Evolutionary conservation across 345 rosid species (phyloP).

Genomic region (Citrus trifoliata): DNA sequence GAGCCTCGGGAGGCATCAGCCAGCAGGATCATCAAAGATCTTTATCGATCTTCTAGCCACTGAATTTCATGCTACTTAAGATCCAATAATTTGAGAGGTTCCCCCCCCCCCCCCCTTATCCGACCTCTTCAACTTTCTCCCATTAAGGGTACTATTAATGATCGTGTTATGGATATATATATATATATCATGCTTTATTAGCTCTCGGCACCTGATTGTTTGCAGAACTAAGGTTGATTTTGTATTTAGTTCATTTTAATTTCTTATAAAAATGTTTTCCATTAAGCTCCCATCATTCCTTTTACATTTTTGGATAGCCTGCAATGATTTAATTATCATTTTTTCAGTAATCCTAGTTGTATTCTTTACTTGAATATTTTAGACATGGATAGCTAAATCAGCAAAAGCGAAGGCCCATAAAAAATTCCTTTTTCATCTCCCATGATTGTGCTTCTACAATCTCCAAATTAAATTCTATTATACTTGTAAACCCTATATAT

Average conservation of each 20-base stretch:
- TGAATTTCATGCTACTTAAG: background rate
- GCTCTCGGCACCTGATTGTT: background rate
- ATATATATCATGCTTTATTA: background rate
- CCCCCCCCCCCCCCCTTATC: background rate
- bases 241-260: background rate
- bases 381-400: background rate
- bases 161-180: background rate
- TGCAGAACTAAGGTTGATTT: background rate
- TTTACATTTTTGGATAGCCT: background rate
- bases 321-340: background rate
- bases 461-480: background rate
- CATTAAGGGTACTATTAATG: background rate
- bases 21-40: background rate
- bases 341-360: background rate
- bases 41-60: background rate
- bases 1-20: constrained; percentile 24
- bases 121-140: background rate
- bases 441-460: background rate
- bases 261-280: background rate
- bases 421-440: background rate
- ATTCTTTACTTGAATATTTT: background rate
- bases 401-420: background rate
- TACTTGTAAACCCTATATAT: background rate
- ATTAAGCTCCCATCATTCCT: background rate
- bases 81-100: background rate